Evolutionary conservation across 768 basidiomycete species (phyloP).

Genomic region (Russula compacta): DNA sequence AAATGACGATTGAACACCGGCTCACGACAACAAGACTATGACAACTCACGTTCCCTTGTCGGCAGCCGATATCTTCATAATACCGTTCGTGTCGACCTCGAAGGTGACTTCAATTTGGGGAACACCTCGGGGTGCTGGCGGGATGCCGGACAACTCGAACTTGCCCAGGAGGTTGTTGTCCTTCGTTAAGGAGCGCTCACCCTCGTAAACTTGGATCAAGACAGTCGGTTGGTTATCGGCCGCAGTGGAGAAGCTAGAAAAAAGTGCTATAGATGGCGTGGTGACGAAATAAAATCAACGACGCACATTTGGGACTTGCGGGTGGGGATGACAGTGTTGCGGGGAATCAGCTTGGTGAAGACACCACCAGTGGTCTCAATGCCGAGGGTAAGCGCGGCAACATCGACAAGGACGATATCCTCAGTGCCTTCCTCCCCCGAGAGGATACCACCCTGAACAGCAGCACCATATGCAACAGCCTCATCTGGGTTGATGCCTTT

Average conservation of each 20-base stretch:
- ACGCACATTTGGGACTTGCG: slow-evolving; percentile 88
- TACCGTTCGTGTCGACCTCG: slow-evolving; percentile 92
- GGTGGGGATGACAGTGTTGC: slow-evolving; percentile 97
- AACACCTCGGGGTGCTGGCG: slow-evolving; percentile 91
- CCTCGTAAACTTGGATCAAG: slow-evolving; percentile 95
- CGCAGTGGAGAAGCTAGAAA: slow-evolving; percentile 55
- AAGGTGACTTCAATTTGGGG: slow-evolving; percentile 97
- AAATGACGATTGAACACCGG: neutral
- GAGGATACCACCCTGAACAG: slow-evolving; percentile 97
- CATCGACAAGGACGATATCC: slow-evolving; percentile 92
- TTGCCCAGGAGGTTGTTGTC: slow-evolving; percentile 98
- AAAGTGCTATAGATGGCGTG: slow-evolving; percentile 17
- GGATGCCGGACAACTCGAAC: slow-evolving; percentile 88
- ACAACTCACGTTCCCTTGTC: slow-evolving; percentile 80
- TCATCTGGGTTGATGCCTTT: slow-evolving; percentile 99
- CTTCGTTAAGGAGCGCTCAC: slow-evolving; percentile 94
- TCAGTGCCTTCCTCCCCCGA: slow-evolving; percentile 86
- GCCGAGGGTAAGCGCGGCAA: slow-evolving; percentile 94
- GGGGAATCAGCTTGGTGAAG: slow-evolving; percentile 93
- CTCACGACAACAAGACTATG: neutral
- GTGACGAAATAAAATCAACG: neutral
- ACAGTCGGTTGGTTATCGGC: slow-evolving; percentile 93
- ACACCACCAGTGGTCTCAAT: slow-evolving; percentile 99
- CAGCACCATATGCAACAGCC: slow-evolving; percentile 97
- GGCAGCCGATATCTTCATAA: slow-evolving; percentile 86